phyloP scores from a whole-genome alignment of 768 basidiomycete species.

The Suillus spraguei region DNA sequence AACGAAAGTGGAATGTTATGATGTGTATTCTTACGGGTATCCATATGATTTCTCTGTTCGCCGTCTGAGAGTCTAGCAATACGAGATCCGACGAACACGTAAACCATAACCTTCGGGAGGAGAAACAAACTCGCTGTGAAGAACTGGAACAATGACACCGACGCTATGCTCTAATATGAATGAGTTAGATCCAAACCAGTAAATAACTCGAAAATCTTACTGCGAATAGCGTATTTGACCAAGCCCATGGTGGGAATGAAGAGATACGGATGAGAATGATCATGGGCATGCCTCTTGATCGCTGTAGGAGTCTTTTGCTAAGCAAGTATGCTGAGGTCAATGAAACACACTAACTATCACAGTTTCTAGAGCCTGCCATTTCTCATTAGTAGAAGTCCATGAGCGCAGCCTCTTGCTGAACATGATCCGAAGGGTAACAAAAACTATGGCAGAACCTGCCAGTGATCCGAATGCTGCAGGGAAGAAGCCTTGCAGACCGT shows the following conservation, averaged over 20 bases:
- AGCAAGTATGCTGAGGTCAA: conserved; percentile 8
- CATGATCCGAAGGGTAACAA: conserved; percentile 58
- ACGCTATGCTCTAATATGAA: conserved; percentile 60
- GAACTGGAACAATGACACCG: conserved; percentile 78
- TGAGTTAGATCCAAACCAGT: conserved; percentile 13
- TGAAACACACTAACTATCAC: conserved; percentile 57
- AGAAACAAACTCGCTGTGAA: conserved; percentile 69
- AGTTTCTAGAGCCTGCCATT: conserved; percentile 77
- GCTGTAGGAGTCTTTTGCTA: conserved; percentile 37
- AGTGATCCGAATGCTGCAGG: conserved; percentile 65
- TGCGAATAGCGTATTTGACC: conserved; percentile 79
- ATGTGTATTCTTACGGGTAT: conserved; percentile 53
- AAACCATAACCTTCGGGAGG: conserved; percentile 70
- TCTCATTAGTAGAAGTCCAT: conserved; percentile 65
- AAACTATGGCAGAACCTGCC: conserved; percentile 63
- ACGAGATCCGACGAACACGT: conserved; percentile 78
- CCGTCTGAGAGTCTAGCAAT: conserved; percentile 78
- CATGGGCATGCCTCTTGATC: conserved; percentile 75
- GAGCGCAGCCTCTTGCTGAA: conserved; percentile 56
- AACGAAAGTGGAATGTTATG: conserved; percentile 9
- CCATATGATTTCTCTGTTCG: conserved; percentile 73
- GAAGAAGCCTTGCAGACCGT: conserved; percentile 76
- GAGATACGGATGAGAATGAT: conserved; percentile 82
- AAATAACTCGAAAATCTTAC: conserved; percentile 42
- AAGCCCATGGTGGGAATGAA: conserved; percentile 87